Evolutionary conservation across 768 basidiomycete genomes (phyloP), one percentile per base, ranked within the genome.

Genomic region (Leccinum incarnatum): DNA sequence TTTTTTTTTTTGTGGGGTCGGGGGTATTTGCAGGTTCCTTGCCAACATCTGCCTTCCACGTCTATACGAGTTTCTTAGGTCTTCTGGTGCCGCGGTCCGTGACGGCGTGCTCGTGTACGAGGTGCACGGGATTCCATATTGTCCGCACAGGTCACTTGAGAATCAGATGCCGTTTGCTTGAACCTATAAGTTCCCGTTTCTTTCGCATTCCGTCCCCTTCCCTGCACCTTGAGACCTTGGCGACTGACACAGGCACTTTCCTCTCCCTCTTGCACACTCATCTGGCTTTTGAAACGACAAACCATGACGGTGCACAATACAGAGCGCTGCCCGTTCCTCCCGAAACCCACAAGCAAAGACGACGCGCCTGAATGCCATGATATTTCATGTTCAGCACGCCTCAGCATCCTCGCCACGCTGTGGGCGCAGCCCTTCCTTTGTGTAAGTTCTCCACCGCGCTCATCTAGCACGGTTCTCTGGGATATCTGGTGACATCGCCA

Each of bases 341-440:
- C 40, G 7, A 57, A 46, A 14, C 4, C 21, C 34, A 47, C 50
- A 7, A 51, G 17, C 51, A 46, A 57, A 52, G 53, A 61, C 19
- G 30, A 23, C 25, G n/a, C n/a, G 6, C 55, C 51, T 25, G 86
- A 85, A 3, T 86, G 87, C 5, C 68, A 82, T 19, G 85, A 87
- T 46, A 83, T 91, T 19, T 78, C 85, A 2, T 68, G 67, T 21
- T 73, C 78, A 1, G 85, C 80, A 6, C 78, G 86, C 5, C 79
- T 82, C 69, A 81, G 83, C 0, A 91, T 91, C 58, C 69, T 89
- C 53, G 83, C 80, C 14, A 87, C 86, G 12, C 76, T 91, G 53
- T 90, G 87, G 87, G 72, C 78, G 6, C 87, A 83, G 0, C 84
- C 82, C 2, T 89, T 91, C 73, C 80, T 92, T 45, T 85, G 83